Evolutionary conservation across 768 basidiomycete species (phyloP).

Genomic region (Kwoniella botswanensis): DNA sequence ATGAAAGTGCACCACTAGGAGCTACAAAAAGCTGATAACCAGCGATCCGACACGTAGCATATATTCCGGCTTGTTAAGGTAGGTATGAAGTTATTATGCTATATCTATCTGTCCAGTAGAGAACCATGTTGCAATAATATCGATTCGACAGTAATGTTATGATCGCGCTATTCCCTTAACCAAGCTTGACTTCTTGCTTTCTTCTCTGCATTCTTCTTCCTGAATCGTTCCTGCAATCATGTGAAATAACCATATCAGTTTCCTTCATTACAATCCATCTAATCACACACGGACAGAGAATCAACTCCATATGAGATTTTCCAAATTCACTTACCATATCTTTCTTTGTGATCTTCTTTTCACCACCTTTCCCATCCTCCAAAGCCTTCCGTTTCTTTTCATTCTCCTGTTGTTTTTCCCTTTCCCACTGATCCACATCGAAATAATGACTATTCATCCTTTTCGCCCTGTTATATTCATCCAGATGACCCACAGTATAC

Average conservation of each 20-base stretch:
- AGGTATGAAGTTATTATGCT: too few species aligned
- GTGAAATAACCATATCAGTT: neutral
- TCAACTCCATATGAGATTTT: too few species aligned
- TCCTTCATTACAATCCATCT: neutral
- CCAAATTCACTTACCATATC: slow-evolving; percentile 50
- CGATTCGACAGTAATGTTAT: too few species aligned
- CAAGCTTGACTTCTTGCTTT: slow-evolving; percentile 49
- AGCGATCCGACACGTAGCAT: too few species aligned
- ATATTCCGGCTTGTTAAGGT: too few species aligned
- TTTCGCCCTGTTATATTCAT: slow-evolving; percentile 53
- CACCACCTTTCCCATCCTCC: slow-evolving; percentile 33
- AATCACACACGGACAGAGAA: too few species aligned
- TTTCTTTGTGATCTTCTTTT: slow-evolving; percentile 52
- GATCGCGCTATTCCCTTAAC: slow-evolving; percentile 42
- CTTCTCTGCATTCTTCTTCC: slow-evolving; percentile 52
- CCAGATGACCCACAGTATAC: slow-evolving; percentile 51
- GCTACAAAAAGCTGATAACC: too few species aligned
- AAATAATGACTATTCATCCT: slow-evolving; percentile 55
- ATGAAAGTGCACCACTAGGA: neutral
- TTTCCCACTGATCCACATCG: slow-evolving; percentile 57
- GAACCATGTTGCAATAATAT: too few species aligned
- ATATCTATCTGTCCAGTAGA: too few species aligned
- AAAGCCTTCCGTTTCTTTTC: slow-evolving; percentile 46
- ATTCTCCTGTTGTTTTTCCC: slow-evolving; percentile 41
- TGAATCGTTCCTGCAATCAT: slow-evolving; percentile 51